Evolutionary conservation across 352 stramenopile species (phyloP).

Genomic region (Globisporangium radiosum): DNA sequence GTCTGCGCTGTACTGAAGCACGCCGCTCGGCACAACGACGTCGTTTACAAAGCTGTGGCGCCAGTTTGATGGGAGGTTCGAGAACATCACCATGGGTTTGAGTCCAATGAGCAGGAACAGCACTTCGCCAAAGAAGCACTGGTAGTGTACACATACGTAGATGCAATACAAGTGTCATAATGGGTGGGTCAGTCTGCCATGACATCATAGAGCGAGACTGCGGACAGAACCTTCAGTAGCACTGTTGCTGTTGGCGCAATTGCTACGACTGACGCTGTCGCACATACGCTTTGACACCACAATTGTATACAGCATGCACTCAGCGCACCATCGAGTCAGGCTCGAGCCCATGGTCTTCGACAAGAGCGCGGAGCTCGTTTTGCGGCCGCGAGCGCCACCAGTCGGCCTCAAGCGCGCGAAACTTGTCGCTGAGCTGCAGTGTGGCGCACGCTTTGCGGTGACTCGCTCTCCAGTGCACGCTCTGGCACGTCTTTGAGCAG

Average conservation of each 20-base stretch:
- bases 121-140: conserved; percentile 70
- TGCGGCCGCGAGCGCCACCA: conserved; percentile 26
- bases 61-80: conserved; percentile 49
- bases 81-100: conserved; percentile 62
- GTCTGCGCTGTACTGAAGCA: not conserved
- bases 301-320: not conserved
- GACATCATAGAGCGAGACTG: not conserved
- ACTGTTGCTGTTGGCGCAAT: not conserved
- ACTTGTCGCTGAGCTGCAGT: conserved; percentile 18
- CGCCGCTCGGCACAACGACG: not conserved
- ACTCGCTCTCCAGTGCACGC: conserved; percentile 31
- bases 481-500: conserved; percentile 56
- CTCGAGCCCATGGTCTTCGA: conserved; percentile 24
- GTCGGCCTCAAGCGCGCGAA: conserved; percentile 23
- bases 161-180: conserved; percentile 1
- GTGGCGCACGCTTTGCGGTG: conserved; percentile 30
- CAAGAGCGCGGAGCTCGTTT: conserved; percentile 19
- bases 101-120: conserved; percentile 53
- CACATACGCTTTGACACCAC: not conserved
- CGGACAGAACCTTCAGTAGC: not conserved
- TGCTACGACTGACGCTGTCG: not conserved
- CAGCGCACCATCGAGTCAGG: conserved; percentile 39
- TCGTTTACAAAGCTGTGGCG: conserved; percentile 23
- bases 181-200: not conserved
- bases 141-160: not conserved